Percentiles rank a stretch among this genome's conserved stretches.
These are phyloP conservation scores for Trypanosomatidae sp. DNA, from an alignment of 208 protist species.

Conservation along the genomic window DNA sequence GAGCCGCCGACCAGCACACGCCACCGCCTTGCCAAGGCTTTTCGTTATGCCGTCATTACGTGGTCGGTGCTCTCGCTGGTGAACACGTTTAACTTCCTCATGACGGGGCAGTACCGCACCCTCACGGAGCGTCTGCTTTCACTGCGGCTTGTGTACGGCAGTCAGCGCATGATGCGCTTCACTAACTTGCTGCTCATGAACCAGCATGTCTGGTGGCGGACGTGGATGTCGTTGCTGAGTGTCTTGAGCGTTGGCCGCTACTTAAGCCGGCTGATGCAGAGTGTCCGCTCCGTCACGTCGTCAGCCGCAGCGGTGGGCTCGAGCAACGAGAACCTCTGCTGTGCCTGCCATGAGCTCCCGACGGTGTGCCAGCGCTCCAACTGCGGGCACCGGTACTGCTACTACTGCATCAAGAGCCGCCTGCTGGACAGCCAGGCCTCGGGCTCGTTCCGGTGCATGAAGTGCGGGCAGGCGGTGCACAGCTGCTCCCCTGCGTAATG, in stretches of 20 bases:
- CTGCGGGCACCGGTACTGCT: constrained; percentile 92
- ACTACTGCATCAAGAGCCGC: constrained; percentile 92
- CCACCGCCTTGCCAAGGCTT: constrained; percentile 35
- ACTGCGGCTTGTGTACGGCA: constrained; percentile 86
- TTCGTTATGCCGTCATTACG: constrained; percentile 44
- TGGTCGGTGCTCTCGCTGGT: constrained; percentile 70
- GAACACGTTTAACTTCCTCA: constrained; percentile 87
- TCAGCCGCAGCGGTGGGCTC: constrained; percentile 16
- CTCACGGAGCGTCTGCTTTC: constrained; percentile 80
- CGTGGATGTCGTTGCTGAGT: constrained; percentile 73
- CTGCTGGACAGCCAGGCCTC: constrained; percentile 52
- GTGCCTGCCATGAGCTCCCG: constrained; percentile 66
- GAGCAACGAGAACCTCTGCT: constrained; percentile 65
- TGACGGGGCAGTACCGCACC: constrained; percentile 85
- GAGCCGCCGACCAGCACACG: constrained; percentile 31
- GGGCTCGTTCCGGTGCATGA: constrained; percentile 78
- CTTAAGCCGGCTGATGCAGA: constrained; percentile 48
- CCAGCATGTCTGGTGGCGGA: constrained; percentile 85
- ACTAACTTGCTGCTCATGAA: constrained; percentile 87
- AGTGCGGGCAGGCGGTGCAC: constrained; percentile 70
- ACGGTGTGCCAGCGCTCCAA: constrained; percentile 76
- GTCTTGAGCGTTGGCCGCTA: constrained; percentile 77
- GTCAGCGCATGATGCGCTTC: constrained; percentile 75
- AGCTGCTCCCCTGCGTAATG: constrained; percentile 46
- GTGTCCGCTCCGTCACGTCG: constrained; percentile 37